phyloP scores from a whole-genome alignment of 768 basidiomycete genomes.

The Cyclocybe cylindracea region DNA sequence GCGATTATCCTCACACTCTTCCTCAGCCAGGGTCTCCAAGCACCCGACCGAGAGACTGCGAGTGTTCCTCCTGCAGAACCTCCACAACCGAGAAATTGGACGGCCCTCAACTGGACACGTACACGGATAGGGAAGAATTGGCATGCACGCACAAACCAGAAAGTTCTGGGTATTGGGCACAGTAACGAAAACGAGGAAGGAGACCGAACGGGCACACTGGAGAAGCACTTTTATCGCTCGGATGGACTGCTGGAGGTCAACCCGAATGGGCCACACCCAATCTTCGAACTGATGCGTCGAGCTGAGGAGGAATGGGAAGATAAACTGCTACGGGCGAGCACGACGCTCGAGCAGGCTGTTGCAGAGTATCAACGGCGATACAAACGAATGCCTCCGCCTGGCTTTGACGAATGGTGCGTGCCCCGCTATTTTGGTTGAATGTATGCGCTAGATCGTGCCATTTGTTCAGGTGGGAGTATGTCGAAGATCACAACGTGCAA shows the following conservation, averaged over 20 bases:
- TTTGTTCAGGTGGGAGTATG: constrained; percentile 44
- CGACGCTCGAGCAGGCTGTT: constrained; percentile 73
- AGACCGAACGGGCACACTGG: constrained; percentile 3
- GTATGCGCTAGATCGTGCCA: neutral
- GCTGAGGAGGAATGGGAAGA: constrained; percentile 68
- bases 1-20: no score
- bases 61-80: no score
- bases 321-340: constrained; percentile 67
- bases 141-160: no score
- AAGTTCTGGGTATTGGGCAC: no score
- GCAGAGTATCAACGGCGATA: constrained; percentile 78
- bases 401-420: constrained; percentile 83
- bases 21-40: no score
- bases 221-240: constrained; percentile 32
- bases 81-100: no score
- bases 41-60: no score
- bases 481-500: constrained; percentile 62
- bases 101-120: no score
- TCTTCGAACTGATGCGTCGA: constrained; percentile 70
- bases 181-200: no score
- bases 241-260: constrained; percentile 45
- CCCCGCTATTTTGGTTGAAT: constrained; percentile 14
- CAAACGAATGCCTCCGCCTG: constrained; percentile 71
- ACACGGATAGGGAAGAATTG: no score
- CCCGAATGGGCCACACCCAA: constrained; percentile 62